phyloP scores from a whole-genome alignment of 2,329 filamentous ascomycete genomes.

The Talaromyces verruculosus region DNA sequence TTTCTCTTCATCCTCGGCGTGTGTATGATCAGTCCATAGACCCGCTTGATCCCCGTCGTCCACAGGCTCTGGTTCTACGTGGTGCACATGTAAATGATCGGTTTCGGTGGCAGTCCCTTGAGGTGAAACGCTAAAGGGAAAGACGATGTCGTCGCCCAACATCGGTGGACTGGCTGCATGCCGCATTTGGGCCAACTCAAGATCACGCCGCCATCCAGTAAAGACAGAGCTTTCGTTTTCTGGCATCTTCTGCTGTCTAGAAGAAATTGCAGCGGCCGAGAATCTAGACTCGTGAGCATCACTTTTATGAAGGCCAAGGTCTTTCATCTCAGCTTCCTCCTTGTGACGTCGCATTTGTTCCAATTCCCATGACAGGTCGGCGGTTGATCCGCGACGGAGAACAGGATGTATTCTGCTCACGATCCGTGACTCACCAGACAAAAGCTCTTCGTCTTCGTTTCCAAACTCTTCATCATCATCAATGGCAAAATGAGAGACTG shows the following conservation, averaged over 20 bases:
- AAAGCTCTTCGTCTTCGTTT: conserved; percentile 32
- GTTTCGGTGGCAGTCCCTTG: conserved; percentile 81
- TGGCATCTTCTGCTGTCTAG: conserved; percentile 25
- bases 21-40: conserved; percentile 75
- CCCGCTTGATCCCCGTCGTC: conserved; percentile 56
- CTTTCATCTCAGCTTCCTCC: conserved; percentile 58
- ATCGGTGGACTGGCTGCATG: conserved; percentile 73
- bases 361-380: conserved; percentile 67
- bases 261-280: conserved; percentile 33
- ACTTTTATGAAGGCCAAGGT: conserved; percentile 34
- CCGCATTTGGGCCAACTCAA: conserved; percentile 53
- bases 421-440: conserved; percentile 16
- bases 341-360: conserved; percentile 78
- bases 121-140: conserved; percentile 79
- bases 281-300: conserved; percentile 34
- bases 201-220: conserved; percentile 26
- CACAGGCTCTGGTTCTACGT: conserved; percentile 52
- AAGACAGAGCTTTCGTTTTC: conserved; percentile 21
- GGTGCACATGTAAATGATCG: conserved; percentile 55
- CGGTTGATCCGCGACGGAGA: conserved; percentile 46
- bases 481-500: conserved; percentile 50
- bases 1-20: conserved; percentile 39
- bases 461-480: conserved; percentile 39
- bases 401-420: conserved; percentile 25
- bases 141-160: conserved; percentile 77